Evolutionary conservation across 345 rosid genomes (phyloP).

Genomic region (Nephelium lappaceum): DNA sequence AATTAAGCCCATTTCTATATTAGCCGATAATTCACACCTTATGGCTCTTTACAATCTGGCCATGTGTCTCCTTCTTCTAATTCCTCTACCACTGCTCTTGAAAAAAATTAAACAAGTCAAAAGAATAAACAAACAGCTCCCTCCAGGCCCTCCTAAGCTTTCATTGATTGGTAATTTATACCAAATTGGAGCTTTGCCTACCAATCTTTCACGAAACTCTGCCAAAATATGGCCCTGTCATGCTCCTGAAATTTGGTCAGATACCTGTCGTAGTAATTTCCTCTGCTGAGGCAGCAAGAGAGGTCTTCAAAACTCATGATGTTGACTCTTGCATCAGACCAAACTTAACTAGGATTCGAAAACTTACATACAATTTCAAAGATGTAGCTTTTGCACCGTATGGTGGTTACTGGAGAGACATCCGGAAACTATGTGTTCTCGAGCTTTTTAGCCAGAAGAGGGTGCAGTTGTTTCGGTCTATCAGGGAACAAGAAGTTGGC

Average conservation of each 20-base stretch:
- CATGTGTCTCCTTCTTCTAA: no score
- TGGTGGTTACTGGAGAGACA: constrained; percentile 36
- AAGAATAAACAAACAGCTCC: constrained; percentile 24
- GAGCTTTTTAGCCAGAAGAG: constrained; percentile 40
- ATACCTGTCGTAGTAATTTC: constrained; percentile 33
- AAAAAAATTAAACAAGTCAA: no score
- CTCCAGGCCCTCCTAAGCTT: constrained; percentile 33
- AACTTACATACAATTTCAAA: constrained; percentile 20
- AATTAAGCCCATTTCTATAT: no score
- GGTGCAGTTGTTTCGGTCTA: constrained; percentile 34
- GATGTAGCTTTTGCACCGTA: constrained; percentile 38
- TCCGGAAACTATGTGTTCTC: constrained; percentile 29
- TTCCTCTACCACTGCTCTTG: no score
- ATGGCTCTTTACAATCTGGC: no score
- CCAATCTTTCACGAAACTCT: constrained; percentile 27
- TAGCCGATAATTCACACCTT: no score
- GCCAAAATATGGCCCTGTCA: constrained; percentile 35
- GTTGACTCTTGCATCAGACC: constrained; percentile 39
- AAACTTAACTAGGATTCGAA: constrained; percentile 16
- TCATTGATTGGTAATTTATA: constrained; percentile 20
- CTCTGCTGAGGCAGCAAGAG: constrained; percentile 35
- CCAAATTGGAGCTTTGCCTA: constrained; percentile 16
- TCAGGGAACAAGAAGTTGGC: constrained; percentile 32
- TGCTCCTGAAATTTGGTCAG: constrained; percentile 35
- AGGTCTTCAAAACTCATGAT: constrained; percentile 36